Evolutionary conservation across 768 basidiomycete species (phyloP).

Genomic region (Russula lepida): DNA sequence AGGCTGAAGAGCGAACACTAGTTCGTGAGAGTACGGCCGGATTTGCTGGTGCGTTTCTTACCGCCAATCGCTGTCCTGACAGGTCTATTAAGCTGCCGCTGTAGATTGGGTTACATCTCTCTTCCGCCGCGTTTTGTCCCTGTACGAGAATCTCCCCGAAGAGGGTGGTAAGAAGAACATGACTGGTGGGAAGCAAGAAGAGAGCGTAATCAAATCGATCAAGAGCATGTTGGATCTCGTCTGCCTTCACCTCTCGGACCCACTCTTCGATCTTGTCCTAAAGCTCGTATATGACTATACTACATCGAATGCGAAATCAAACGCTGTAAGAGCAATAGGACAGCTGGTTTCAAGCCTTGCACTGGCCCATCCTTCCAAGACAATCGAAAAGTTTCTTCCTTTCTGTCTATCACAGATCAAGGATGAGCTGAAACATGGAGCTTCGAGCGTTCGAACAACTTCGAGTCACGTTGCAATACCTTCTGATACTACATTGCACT

Average conservation of each 20-base stretch:
- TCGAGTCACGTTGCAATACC: conserved; percentile 64
- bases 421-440: conserved; percentile 82
- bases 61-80: not conserved
- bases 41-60: conserved; percentile 52
- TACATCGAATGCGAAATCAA: conserved; percentile 82
- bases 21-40: conserved; percentile 70
- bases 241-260: conserved; percentile 70
- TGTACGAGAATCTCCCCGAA: conserved; percentile 91
- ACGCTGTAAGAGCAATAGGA: conserved; percentile 85
- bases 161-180: conserved; percentile 83
- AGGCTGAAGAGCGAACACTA: conserved; percentile 61
- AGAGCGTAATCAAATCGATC: conserved; percentile 66
- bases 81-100: not conserved
- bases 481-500: conserved; percentile 85
- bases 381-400: conserved; percentile 71
- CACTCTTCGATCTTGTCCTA: conserved; percentile 76
- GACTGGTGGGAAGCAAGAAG: conserved; percentile 80
- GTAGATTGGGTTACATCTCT: conserved; percentile 76
- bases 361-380: conserved; percentile 65
- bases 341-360: conserved; percentile 82
- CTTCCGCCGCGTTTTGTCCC: conserved; percentile 65
- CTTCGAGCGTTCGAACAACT: conserved; percentile 77
- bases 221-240: conserved; percentile 76
- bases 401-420: conserved; percentile 70
- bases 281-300: conserved; percentile 81